These are phyloP conservation scores for Chlorophyllum brunneum DNA, from an alignment of 768 basidiomycete genomes.

Conservation along the genomic window DNA sequence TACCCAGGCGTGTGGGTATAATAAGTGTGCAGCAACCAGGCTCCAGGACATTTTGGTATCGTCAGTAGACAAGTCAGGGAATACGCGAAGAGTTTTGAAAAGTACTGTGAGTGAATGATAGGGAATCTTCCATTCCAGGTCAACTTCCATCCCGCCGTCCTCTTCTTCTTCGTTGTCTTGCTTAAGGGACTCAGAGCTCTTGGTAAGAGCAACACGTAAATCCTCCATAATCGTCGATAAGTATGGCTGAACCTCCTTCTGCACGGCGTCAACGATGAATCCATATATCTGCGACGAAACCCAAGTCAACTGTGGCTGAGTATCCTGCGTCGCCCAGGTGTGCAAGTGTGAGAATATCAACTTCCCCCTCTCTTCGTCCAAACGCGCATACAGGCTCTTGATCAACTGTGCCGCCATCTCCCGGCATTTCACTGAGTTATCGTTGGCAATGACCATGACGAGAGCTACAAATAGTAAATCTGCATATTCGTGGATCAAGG, in stretches of 20 bases:
- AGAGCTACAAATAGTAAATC: conserved; percentile 89
- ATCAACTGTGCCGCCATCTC: conserved; percentile 85
- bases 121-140: conserved; percentile 75
- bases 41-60: conserved; percentile 58
- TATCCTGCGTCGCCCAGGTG: conserved; percentile 68
- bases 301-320: conserved; percentile 58
- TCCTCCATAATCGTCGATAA: conserved; percentile 52
- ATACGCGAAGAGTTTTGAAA: conserved; percentile 56
- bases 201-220: conserved; percentile 42
- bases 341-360: conserved; percentile 68
- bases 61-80: conserved; percentile 44
- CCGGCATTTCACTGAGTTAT: conserved; percentile 85
- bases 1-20: conserved; percentile 95
- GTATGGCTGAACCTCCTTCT: conserved; percentile 41
- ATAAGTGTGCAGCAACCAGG: conserved; percentile 57
- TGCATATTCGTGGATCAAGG: conserved; percentile 71
- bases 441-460: conserved; percentile 92
- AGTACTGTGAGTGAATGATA: conserved; percentile 76
- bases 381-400: conserved; percentile 66
- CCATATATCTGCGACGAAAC: conserved; percentile 84
- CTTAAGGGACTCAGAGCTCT: conserved; percentile 38
- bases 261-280: conserved; percentile 68
- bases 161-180: conserved; percentile 42
- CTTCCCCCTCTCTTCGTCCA: conserved; percentile 56
- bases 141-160: conserved; percentile 41